Conservation (phyloP, 495 filamentous ascomycete genomes). For the Tuber microsphaerosporum region DNA sequence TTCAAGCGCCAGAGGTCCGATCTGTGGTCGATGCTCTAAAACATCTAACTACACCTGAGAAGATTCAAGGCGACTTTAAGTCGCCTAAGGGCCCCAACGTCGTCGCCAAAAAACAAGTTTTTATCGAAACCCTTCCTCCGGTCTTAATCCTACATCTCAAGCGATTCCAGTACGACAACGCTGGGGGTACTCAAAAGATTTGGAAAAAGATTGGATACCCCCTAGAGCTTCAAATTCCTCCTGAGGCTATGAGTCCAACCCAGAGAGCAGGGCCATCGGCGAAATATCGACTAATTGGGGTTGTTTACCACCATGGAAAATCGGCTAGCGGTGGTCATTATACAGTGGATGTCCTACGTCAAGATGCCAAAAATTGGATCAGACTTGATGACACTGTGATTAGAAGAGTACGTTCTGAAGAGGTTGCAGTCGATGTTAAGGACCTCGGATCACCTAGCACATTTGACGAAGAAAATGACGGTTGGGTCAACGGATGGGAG, state of each 20-base stretch:
- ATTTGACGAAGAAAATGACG: slow-evolving; percentile 56
- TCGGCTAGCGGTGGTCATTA: slow-evolving; percentile 93
- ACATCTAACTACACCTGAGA: slow-evolving; percentile 73
- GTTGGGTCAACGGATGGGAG: slow-evolving; percentile 71
- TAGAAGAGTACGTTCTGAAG: slow-evolving; percentile 73
- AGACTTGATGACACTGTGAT: slow-evolving; percentile 91
- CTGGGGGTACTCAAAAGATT: slow-evolving; percentile 90
- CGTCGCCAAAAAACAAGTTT: slow-evolving; percentile 81
- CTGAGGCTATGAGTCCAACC: slow-evolving; percentile 76
- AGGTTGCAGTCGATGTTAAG: slow-evolving; percentile 79
- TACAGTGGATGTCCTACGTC: slow-evolving; percentile 88
- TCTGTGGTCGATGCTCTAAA: slow-evolving; percentile 89
- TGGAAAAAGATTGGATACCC: slow-evolving; percentile 98
- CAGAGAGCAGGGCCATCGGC: slow-evolving; percentile 63
- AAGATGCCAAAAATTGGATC: slow-evolving; percentile 91
- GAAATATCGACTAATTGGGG: slow-evolving; percentile 77
- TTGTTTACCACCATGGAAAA: slow-evolving; percentile 96
- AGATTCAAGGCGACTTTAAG: slow-evolving; percentile 78
- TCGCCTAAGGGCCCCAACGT: slow-evolving; percentile 69
- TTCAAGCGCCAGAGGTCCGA: slow-evolving; percentile 71
- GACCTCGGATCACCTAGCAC: slow-evolving; percentile 48
- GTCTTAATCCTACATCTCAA: slow-evolving; percentile 93
- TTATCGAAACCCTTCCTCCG: slow-evolving; percentile 86
- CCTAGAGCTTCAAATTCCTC: slow-evolving; percentile 85
- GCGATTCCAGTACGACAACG: slow-evolving; percentile 88